A percentile compares a stretch with the other conserved stretches of the same genome.
These are phyloP conservation scores for Pythium volutum DNA, from an alignment of 352 stramenopile species.

Conservation along the genomic window DNA sequence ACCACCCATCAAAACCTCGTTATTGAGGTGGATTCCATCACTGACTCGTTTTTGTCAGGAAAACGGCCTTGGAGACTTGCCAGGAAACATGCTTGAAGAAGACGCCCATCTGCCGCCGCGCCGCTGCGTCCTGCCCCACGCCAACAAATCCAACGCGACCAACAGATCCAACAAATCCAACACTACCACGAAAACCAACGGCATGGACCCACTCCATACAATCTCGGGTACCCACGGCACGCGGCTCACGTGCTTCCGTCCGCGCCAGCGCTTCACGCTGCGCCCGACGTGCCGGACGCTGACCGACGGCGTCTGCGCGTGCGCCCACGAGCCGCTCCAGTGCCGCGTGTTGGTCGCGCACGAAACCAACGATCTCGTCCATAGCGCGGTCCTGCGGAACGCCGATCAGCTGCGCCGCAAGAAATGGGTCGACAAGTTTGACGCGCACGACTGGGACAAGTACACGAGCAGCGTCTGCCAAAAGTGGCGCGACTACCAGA, in stretches of 20 bases:
- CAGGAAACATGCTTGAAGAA: neutral
- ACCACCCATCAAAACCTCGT: neutral
- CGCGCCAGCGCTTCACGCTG: constrained; percentile 46
- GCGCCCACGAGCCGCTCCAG: constrained; percentile 17
- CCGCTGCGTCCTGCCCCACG: neutral
- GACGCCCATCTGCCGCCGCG: neutral
- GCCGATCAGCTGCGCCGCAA: constrained; percentile 22
- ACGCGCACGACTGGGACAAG: constrained; percentile 44
- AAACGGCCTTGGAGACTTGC: neutral
- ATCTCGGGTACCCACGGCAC: constrained; percentile 33
- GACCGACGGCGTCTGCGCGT: constrained; percentile 19
- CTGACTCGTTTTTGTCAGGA: neutral
- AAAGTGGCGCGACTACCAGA: constrained; percentile 72
- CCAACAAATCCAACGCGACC: neutral
- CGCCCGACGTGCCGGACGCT: constrained; percentile 6
- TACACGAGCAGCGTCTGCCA: constrained; percentile 44
- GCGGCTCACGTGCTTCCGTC: constrained; percentile 62
- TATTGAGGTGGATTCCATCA: neutral
- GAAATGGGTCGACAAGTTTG: constrained; percentile 65
- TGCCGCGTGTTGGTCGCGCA: constrained; percentile 8
- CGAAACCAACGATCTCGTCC: neutral
- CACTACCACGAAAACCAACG: neutral
- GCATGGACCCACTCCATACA: neutral
- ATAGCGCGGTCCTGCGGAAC: constrained; percentile 9
- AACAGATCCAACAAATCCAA: neutral